A percentile compares a stretch with the other conserved stretches of the same genome.
Evolutionary conservation across 345 rosid genomes (phyloP).

Genomic region (Boechera stricta): DNA sequence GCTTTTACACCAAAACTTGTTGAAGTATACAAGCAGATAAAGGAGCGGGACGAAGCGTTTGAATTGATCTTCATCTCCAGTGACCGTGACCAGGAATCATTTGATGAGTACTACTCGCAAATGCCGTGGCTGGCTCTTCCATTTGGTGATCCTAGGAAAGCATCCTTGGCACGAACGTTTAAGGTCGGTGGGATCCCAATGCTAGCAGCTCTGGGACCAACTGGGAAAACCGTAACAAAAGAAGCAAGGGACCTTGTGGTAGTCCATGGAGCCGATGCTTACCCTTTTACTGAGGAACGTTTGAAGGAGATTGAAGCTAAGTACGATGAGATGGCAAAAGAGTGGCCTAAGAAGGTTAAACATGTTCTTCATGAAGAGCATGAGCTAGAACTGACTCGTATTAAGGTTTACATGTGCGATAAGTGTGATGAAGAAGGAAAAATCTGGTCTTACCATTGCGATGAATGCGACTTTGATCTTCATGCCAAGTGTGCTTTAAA

Average conservation of each 20-base stretch:
- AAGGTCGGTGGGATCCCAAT: conserved; percentile 64
- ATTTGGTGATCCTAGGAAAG: conserved; percentile 62
- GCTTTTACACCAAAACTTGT: conserved; percentile 68
- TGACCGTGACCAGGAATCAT: conserved; percentile 60
- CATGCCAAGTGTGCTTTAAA: conserved; percentile 63
- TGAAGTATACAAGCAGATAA: conserved; percentile 64
- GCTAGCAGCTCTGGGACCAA: conserved; percentile 59
- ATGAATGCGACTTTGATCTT: conserved; percentile 71
- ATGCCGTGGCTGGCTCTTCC: conserved; percentile 87
- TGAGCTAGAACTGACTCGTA: conserved; percentile 59
- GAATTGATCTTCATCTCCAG: conserved; percentile 71
- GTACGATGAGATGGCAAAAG: conserved; percentile 63
- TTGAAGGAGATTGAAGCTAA: conserved; percentile 53
- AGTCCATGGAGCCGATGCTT: conserved; percentile 61
- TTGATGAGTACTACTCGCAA: conserved; percentile 54
- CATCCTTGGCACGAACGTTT: conserved; percentile 52
- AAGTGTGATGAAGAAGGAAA: conserved; percentile 51
- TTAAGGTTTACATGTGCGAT: conserved; percentile 46
- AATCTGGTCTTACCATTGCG: conserved; percentile 62
- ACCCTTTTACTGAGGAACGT: conserved; percentile 69
- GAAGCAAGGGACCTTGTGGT: conserved; percentile 53
- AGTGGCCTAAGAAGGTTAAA: conserved; percentile 75
- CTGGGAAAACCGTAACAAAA: conserved; percentile 54
- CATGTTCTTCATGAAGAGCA: conserved; percentile 68
- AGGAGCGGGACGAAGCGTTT: conserved; percentile 54